phyloP scores from a whole-genome alignment of 345 rosid species.

The Eucalyptus pauciflora region DNA sequence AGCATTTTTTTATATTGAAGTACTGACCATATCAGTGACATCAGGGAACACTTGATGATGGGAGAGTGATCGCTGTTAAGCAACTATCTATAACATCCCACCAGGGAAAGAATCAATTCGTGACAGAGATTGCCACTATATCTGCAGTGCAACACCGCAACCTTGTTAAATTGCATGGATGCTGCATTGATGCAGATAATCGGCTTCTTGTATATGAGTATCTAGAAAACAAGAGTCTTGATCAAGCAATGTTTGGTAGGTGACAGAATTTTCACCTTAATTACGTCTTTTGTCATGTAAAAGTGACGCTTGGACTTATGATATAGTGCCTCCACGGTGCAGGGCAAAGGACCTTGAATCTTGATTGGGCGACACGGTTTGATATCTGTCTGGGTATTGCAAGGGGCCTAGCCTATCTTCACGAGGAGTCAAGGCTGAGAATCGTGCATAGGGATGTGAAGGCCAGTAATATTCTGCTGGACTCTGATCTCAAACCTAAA shows the following conservation, averaged over 20 bases:
- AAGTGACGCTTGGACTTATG: not conserved
- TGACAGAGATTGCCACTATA: conserved; percentile 65
- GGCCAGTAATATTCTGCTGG: conserved; percentile 37
- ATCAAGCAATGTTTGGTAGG: conserved; percentile 55
- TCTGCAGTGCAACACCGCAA: conserved; percentile 52
- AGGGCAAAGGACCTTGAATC: conserved; percentile 23
- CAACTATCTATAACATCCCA: conserved; percentile 47
- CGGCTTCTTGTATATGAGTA: conserved; percentile 65
- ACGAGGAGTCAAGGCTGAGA: conserved; percentile 46
- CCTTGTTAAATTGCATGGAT: conserved; percentile 61
- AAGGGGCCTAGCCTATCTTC: conserved; percentile 52
- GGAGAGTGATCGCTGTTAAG: conserved; percentile 62
- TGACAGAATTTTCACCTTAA: not conserved
- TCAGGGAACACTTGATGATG: conserved; percentile 35
- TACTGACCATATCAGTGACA: not conserved
- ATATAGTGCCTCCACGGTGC: not conserved
- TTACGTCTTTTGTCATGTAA: not conserved
- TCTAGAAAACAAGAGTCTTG: conserved; percentile 61
- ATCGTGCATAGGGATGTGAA: conserved; percentile 52
- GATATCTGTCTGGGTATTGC: conserved; percentile 33
- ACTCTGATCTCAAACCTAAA: conserved; percentile 36
- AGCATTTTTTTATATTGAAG: not conserved
- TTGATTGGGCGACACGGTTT: conserved; percentile 26
- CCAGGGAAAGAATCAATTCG: conserved; percentile 65
- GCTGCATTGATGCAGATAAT: conserved; percentile 48